Percentiles rank a stretch among this genome's conserved stretches.
Conservation (phyloP, 108 stramenopile species). For the Licmophora abbreviata region DNA sequence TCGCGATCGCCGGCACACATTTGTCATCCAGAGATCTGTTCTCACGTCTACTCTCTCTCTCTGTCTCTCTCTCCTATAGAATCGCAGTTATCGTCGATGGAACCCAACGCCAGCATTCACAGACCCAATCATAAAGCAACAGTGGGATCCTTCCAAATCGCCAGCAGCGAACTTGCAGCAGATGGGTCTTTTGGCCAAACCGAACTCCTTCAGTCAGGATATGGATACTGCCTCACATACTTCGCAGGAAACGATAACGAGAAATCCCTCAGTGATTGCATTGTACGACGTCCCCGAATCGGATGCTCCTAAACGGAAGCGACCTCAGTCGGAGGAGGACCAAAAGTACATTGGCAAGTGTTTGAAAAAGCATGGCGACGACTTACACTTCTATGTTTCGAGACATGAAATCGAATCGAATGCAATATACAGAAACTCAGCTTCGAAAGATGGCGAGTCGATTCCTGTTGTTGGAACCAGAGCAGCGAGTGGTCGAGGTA, state of each 20-base stretch:
- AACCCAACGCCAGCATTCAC: constrained; percentile 49
- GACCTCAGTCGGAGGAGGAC: constrained; percentile 51
- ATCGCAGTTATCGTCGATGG: constrained; percentile 43
- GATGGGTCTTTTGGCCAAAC: constrained; percentile 48
- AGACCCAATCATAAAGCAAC: constrained; percentile 33
- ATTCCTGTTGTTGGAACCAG: constrained; percentile 48
- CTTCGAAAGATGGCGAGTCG: constrained; percentile 63
- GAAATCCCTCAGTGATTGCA: too few species aligned
- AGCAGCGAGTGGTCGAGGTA: constrained; percentile 52
- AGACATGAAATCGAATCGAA: constrained; percentile 68
- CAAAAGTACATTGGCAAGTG: constrained; percentile 71
- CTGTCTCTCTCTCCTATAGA: constrained; percentile 16
- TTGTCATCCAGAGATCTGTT: not conserved
- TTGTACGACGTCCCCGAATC: constrained; percentile 81
- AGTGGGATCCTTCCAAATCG: constrained; percentile 65
- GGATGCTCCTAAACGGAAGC: constrained; percentile 23
- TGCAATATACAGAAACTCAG: constrained; percentile 70
- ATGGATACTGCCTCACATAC: constrained; percentile 15
- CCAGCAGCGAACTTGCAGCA: constrained; percentile 47
- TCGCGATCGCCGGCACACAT: not conserved
- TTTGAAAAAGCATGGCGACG: constrained; percentile 62
- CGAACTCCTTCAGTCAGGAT: constrained; percentile 23
- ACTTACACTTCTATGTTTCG: constrained; percentile 62
- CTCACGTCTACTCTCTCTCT: not conserved
- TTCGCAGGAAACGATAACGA: constrained; percentile 50